Evolutionary conservation across 2,329 filamentous ascomycete genomes (phyloP).

Genomic region (Clarireedia monteithiana): DNA sequence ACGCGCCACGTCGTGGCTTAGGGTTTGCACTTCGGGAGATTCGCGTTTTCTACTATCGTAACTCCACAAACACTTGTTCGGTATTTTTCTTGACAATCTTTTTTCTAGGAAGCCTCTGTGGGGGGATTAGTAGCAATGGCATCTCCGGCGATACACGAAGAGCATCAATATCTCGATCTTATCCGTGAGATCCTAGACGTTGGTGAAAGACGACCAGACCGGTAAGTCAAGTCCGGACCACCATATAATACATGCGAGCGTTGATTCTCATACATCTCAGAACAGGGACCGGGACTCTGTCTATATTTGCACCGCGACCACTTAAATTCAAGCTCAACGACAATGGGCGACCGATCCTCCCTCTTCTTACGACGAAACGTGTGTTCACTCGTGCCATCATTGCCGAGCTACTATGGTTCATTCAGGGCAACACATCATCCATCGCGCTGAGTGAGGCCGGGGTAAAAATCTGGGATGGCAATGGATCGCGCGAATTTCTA

Average conservation of each 20-base stretch:
- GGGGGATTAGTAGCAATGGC: no score
- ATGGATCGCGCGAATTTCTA: slow-evolving; percentile 83
- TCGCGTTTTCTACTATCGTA: no score
- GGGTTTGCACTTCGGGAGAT: no score
- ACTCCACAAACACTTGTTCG: no score
- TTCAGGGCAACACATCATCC: slow-evolving; percentile 76
- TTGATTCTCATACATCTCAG: slow-evolving; percentile 34
- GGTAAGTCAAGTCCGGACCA: slow-evolving; percentile 39
- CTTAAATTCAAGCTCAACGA: slow-evolving; percentile 79
- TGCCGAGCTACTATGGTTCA: slow-evolving; percentile 92
- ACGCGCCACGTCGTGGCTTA: no score
- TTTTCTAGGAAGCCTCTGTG: no score
- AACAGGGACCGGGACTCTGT: slow-evolving; percentile 88
- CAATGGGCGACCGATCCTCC: slow-evolving; percentile 58
- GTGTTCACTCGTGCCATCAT: slow-evolving; percentile 89
- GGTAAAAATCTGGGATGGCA: slow-evolving; percentile 98
- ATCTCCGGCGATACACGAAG: slow-evolving; percentile 53
- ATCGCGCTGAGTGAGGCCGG: slow-evolving; percentile 67
- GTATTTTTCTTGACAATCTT: no score
- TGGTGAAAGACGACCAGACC: slow-evolving; percentile 84
- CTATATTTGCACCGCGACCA: slow-evolving; percentile 79
- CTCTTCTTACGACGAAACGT: slow-evolving; percentile 93
- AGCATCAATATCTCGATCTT: slow-evolving; percentile 87
- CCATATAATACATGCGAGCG: background rate
- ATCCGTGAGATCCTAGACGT: slow-evolving; percentile 74